Base-by-base conservation (phyloP, 129 eudicot genomes). In the Escallonia rubra region DNA sequence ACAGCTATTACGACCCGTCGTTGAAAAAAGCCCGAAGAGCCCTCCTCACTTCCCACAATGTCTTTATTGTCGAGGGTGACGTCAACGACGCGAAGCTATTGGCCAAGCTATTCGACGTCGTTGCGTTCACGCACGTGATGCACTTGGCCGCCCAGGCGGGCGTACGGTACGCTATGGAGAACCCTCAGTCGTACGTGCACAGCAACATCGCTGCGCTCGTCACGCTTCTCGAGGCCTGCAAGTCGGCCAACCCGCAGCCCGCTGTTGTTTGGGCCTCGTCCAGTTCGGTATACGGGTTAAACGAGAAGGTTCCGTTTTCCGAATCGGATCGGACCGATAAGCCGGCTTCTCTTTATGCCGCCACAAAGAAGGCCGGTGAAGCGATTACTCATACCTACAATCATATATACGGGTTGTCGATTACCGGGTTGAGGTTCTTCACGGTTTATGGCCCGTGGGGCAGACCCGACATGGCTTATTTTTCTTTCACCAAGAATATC, bases 401-500 rank as follows among this genome's bases (percentile, higher is more conserved):
- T 7, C 89, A 83, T 16, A 83, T 83, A 4, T 73, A 83, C 72
- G 89, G 89, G 52, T 69, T 83, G 48, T 80, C 89, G 0, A 74
- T 84, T 10, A 83, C 89, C 8, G 89, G 89, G 39, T 71, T 82
- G 64, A 71, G 87, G 23, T 82, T 82, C 40, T 82, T 82, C 45
- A 82, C 87, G 9, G 87, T 82, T 42, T 83, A 83, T 10, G 89
- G 89, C 4, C 89, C 89, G 55, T 83, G 89, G 89, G 89, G 89
- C 9, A 56, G 89, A 14, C 89, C 89, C 48, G 89, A 83, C 64
- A 83, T 83, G 89, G 89, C 89, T 2, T 83, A 83, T 66, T 83
- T 80, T n/a, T 69, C 78, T 0, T 83, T 83, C 12, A 83, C 89
- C 6, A 52, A 64, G 46, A 74, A 80, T 49, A 83, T 83, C 15